A percentile compares a stretch with the other conserved stretches of the same genome.
These are phyloP conservation scores for Scutellaria barbata DNA, from an alignment of 257 asterid species.

Conservation along the genomic window DNA sequence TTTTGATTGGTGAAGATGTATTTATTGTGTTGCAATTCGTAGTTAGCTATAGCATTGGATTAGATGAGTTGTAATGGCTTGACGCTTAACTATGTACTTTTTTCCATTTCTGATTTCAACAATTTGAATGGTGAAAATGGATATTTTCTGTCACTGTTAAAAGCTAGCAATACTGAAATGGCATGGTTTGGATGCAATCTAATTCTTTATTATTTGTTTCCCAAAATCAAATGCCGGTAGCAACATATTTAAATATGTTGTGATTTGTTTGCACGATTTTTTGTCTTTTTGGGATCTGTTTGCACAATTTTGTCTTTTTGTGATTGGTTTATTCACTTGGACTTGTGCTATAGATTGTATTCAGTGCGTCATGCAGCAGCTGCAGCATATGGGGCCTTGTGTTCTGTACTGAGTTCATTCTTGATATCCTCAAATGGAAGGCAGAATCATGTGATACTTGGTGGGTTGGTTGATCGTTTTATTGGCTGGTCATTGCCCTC, in stretches of 20 bases:
- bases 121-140: slow-evolving; percentile 25
- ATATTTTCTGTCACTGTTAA: slow-evolving; percentile 1
- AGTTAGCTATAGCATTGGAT: too few relatives aligned
- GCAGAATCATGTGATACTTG: slow-evolving; percentile 76
- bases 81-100: slow-evolving; percentile 4
- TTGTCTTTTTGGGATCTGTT: background rate
- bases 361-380: slow-evolving; percentile 91
- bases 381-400: slow-evolving; percentile 86
- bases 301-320: slow-evolving; percentile 4
- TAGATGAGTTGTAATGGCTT: background rate
- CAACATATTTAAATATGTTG: background rate
- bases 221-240: background rate
- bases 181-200: slow-evolving; percentile 18
- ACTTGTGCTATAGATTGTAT: slow-evolving; percentile 63
- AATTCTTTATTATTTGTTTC: background rate
- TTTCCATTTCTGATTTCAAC: background rate
- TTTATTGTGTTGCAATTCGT: too few relatives aligned
- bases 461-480: slow-evolving; percentile 79
- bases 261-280: background rate
- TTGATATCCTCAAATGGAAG: slow-evolving; percentile 78
- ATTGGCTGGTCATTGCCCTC: slow-evolving; percentile 92
- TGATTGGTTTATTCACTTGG: slow-evolving; percentile 30
- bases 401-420: slow-evolving; percentile 73
- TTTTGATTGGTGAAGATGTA: too few relatives aligned
- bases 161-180: background rate